Evolutionary conservation across 208 protist species (phyloP).

Genomic region (Leishmania braziliensis): DNA sequence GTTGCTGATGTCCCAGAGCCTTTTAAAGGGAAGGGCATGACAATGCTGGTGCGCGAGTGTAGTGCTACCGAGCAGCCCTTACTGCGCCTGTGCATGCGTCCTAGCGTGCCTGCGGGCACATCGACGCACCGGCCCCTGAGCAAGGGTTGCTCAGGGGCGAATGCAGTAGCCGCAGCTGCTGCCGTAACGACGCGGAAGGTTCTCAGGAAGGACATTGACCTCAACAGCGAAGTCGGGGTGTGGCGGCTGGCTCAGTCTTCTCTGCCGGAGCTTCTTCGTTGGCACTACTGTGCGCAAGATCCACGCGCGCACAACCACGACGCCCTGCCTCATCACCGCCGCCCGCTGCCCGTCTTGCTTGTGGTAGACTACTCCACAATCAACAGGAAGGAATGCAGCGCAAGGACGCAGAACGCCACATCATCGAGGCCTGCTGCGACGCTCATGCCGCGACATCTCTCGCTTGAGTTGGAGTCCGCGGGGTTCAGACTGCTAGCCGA

Average conservation of each 20-base stretch:
- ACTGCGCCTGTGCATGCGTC: conserved; percentile 21
- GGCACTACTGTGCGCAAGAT: conserved; percentile 79
- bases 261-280: conserved; percentile 57
- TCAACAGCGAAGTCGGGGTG: conserved; percentile 54
- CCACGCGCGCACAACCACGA: conserved; percentile 82
- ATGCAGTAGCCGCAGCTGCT: not conserved
- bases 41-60: conserved; percentile 15
- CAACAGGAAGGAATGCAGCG: not conserved
- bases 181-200: conserved; percentile 24
- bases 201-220: conserved; percentile 63
- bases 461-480: conserved; percentile 49
- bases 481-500: conserved; percentile 45
- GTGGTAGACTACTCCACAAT: conserved; percentile 73
- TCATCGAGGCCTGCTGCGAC: conserved; percentile 25
- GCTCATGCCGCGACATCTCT: conserved; percentile 54
- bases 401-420: not conserved
- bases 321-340: conserved; percentile 59
- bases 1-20: not conserved
- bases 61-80: conserved; percentile 24
- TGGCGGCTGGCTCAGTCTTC: conserved; percentile 35
- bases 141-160: not conserved
- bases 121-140: not conserved
- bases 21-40: conserved; percentile 5
- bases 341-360: conserved; percentile 53
- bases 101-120: not conserved